A percentile compares a stretch with the other conserved stretches of the same genome.
These are phyloP conservation scores for Salvia splendens DNA, from an alignment of 257 asterid species.

Conservation along the genomic window DNA sequence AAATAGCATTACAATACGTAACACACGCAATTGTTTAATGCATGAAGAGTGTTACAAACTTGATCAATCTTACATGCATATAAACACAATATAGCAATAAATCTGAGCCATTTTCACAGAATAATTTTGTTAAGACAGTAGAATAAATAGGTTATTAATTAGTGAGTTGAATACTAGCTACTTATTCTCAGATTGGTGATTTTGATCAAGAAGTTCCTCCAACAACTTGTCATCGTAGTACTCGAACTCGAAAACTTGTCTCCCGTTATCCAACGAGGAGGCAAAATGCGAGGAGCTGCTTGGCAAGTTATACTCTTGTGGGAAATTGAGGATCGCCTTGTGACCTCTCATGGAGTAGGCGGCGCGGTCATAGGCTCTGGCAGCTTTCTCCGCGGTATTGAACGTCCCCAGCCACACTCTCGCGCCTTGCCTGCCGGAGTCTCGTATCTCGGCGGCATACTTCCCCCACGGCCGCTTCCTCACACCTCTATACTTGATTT, in stretches of 20 bases:
- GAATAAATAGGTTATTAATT: no score
- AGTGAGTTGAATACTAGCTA: conserved; percentile 3
- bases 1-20: no score
- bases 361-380: conserved; percentile 71
- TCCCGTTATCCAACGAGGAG: conserved; percentile 10
- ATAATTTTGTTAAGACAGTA: no score
- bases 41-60: no score
- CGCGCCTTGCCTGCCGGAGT: conserved; percentile 56
- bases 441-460: conserved; percentile 87
- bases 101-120: no score
- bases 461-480: conserved; percentile 86
- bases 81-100: no score
- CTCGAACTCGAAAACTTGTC: conserved; percentile 65
- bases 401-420: conserved; percentile 86
- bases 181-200: conserved; percentile 31
- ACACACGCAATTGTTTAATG: no score
- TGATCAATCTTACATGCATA: no score
- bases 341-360: conserved; percentile 76
- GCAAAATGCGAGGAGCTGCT: conserved; percentile 64
- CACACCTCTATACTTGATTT: conserved; percentile 72
- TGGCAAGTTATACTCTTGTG: conserved; percentile 66
- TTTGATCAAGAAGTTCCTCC: conserved; percentile 57
- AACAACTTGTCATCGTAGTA: conserved; percentile 59
- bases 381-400: conserved; percentile 68
- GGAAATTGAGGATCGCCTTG: conserved; percentile 78